Base-by-base conservation (phyloP, 176 grass and related monocot genomes). In the Phoenix dactylifera region DNA sequence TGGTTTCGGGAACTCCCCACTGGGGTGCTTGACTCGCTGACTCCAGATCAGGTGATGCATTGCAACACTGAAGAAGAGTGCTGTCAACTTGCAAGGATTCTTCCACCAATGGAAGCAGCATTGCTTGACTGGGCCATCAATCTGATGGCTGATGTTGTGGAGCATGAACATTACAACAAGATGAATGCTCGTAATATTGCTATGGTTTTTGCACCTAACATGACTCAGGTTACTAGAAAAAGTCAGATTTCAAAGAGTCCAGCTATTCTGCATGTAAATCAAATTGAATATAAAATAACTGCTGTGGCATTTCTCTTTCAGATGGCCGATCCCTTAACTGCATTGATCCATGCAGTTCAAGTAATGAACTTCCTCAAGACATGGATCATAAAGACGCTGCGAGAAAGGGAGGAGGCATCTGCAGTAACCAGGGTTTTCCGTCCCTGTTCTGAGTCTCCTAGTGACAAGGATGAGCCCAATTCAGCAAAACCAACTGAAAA, bases 151-250 rank as follows among this genome's bases (percentile, higher is more conserved):
- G 92, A 90, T 82, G 80, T 91, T 26, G 86, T 88, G 58, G 86
- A 87, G 56, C 72, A 82, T 30, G 92, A 96, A 67, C 82, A 74
- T 17, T 63, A 76, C 71, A 96, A 96, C 66, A 96, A 96, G 72
- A 96, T 96, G 92, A 91, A 96, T 60, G 92, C 92, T 50, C 54
- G 87, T 63, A 96, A 87, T 18, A 82, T 96, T 12, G 92, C 92
- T 18, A 96, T 89, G 80, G 92, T 96, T 82, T 96, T 96, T 69
- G 92, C 92, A 6, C 92, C 92, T 15, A 96, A 96, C 76, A 96
- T 96, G 92, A 91, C 92, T 81, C 83, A 90, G 92, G 92, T 96
- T 81, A 59, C 49, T 67, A 49, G 30, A 55, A 63, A 50, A 44
- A 10, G 9, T 29, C 63, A 39, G 29, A 48, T n/a, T 25, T 65